Conservation (phyloP, 2,329 filamentous ascomycete genomes). For the Nannizziopsis barbatae region DNA sequence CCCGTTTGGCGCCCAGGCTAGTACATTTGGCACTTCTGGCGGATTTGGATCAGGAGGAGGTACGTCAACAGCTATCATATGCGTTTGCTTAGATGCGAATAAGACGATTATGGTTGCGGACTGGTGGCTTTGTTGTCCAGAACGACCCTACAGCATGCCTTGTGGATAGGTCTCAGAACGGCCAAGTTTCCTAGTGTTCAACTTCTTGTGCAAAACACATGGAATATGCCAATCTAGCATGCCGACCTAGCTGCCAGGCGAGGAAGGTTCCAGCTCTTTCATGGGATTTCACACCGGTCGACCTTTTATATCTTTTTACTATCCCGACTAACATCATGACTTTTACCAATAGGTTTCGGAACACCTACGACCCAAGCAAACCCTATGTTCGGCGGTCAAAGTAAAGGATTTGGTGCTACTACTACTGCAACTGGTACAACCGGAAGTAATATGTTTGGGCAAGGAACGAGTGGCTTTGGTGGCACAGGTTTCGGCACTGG, state of each 20-base stretch:
- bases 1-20: conserved; percentile 27
- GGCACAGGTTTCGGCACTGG: conserved; percentile 10
- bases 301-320: background rate
- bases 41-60: conserved; percentile 23
- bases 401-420: conserved; percentile 18
- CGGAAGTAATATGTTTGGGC: conserved; percentile 14
- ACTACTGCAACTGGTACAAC: conserved; percentile 15
- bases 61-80: conserved; percentile 17
- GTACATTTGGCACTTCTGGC: conserved; percentile 18
- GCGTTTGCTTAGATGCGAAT: conserved; percentile 2
- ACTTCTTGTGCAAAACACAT: background rate
- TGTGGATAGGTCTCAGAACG: background rate
- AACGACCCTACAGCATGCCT: background rate
- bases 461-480: conserved; percentile 11
- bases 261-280: background rate
- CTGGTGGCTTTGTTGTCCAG: background rate
- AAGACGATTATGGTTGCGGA: background rate
- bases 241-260: background rate
- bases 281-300: background rate
- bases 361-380: conserved; percentile 14
- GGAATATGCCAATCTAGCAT: background rate
- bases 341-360: conserved; percentile 18
- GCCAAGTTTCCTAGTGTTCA: background rate
- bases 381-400: conserved; percentile 18
- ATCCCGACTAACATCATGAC: background rate